Evolutionary conservation across 495 filamentous ascomycete genomes (phyloP), one percentile per base, ranked within the genome.

Genomic region (Xylaria grammica): DNA sequence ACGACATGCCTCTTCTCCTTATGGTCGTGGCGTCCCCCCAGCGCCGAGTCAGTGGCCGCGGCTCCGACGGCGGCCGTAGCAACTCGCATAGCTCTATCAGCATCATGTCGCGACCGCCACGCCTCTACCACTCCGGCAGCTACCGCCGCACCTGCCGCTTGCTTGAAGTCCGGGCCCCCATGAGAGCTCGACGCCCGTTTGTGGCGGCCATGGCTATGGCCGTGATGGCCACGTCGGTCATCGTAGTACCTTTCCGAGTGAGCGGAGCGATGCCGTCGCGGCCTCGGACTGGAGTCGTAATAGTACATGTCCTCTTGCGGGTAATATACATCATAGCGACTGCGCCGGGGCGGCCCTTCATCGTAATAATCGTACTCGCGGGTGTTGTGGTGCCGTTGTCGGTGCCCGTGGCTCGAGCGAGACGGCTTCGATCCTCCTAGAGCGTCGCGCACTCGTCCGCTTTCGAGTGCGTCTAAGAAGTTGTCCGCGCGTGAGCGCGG

Each of bases 11-110:
- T 55, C 51, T 51, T 62, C 15, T 40, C 36, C 17, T 57, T 34
- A 7, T 29, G 36, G 10, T 20, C 46, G 19, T 38, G 15, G 11
- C 27, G 24, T 19, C 34, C 44, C 2, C 40, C 58, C 1, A 66
- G 38, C 38, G 44, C 56, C 10, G 63, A 50, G 30, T 66, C 64
- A 17, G 56, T 66, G 8, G 64, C 57, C 1, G 64, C 63, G 1
- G 56, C 64, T 10, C 64, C 64, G 22, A 61, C 49, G 1, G 64
- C 64, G 2, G 64, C 64, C 49, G 64, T 66, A 1, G 57, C 64
- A 2, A 66, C 57, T 19, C 64, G 32, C 32, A 20, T 6, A 0
- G 49, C 42, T 27, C 50, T 53, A 6, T 66, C 50, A 10, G 48
- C 17, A 13, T 66, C 57, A 20, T 48, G 56, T 13, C 64, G 48